Conservation (phyloP, 208 protist species). For the Acanthamoeba comandoni region DNA sequence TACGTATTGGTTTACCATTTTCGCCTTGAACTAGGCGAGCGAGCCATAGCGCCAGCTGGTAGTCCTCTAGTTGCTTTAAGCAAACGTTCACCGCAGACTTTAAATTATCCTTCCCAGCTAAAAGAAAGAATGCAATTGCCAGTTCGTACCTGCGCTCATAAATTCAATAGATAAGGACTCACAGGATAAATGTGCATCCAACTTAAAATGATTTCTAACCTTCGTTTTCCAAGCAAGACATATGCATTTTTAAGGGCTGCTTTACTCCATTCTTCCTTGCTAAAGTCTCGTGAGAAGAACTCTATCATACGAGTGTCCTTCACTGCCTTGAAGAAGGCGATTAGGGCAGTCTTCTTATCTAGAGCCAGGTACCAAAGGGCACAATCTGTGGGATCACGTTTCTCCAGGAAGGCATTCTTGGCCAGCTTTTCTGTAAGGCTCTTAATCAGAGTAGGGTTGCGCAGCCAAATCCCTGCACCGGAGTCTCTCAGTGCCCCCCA, state of each 20-base stretch:
- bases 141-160: slow-evolving; percentile 89
- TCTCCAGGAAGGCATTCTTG: slow-evolving; percentile 88
- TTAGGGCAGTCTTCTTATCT: slow-evolving; percentile 90
- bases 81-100: slow-evolving; percentile 90
- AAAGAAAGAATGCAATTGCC: slow-evolving; percentile 93
- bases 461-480: slow-evolving; percentile 80
- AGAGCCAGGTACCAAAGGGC: slow-evolving; percentile 93
- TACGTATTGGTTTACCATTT: neutral
- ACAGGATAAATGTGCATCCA: too few species aligned
- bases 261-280: slow-evolving; percentile 85
- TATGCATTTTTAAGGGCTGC: slow-evolving; percentile 93
- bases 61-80: slow-evolving; percentile 77
- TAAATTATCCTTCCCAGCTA: slow-evolving; percentile 89
- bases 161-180: too few species aligned
- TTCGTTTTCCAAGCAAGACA: slow-evolving; percentile 91
- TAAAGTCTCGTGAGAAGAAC: slow-evolving; percentile 92
- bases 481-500: slow-evolving; percentile 75
- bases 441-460: slow-evolving; percentile 72
- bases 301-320: slow-evolving; percentile 89
- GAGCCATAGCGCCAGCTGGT: slow-evolving; percentile 78
- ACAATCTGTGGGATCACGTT: slow-evolving; percentile 88
- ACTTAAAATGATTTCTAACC: slow-evolving; percentile 76
- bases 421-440: slow-evolving; percentile 84
- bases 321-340: slow-evolving; percentile 92
- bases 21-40: slow-evolving; percentile 75